These are phyloP conservation scores for Pestalotiopsis sp. DNA, from an alignment of 2,329 filamentous ascomycete species.

Conservation along the genomic window DNA sequence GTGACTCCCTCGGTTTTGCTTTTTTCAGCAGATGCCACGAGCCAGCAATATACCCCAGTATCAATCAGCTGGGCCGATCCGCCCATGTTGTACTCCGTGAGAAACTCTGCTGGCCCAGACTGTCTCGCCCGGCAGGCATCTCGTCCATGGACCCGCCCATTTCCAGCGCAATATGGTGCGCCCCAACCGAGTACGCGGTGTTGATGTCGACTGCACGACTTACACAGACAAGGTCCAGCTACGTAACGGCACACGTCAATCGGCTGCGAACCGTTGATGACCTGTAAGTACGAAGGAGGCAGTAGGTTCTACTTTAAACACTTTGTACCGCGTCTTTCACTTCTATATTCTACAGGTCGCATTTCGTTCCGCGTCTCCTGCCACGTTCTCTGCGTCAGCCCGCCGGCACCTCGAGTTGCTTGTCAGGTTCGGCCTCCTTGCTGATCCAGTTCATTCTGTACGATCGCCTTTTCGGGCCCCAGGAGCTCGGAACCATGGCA, in stretches of 20 bases:
- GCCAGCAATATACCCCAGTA: background rate
- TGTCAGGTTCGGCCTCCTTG: background rate
- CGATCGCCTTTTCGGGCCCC: background rate
- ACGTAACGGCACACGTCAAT: background rate
- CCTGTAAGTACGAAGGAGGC: background rate
- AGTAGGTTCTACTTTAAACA: background rate
- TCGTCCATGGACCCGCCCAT: background rate
- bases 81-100: constrained; percentile 9
- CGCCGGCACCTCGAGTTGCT: background rate
- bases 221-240: background rate
- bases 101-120: background rate
- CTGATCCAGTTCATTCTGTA: background rate
- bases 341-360: background rate
- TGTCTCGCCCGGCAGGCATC: background rate
- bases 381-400: background rate
- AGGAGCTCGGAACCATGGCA: background rate
- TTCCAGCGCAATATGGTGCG: background rate
- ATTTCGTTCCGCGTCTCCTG: background rate
- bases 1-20: background rate
- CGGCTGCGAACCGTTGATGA: background rate
- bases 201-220: background rate
- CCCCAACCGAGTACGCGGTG: background rate
- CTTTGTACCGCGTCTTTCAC: background rate
- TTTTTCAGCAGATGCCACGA: background rate
- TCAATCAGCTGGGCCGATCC: background rate